phyloP scores from a whole-genome alignment of 129 eudicot species.

The Helichrysum umbraculigerum region DNA sequence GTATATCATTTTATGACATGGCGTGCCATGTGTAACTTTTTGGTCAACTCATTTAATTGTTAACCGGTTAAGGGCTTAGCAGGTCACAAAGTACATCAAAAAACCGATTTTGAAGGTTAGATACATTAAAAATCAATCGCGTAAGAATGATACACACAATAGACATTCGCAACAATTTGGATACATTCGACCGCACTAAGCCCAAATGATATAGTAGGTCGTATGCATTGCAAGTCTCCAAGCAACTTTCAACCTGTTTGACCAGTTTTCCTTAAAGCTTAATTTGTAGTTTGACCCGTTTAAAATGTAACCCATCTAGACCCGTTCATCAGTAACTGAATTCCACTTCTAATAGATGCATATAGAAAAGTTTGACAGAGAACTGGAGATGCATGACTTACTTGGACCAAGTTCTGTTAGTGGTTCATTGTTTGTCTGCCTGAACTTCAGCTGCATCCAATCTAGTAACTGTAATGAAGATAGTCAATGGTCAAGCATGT shows the following conservation, averaged over 20 bases:
- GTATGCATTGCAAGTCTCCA: not conserved
- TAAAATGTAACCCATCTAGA: constrained; percentile 10
- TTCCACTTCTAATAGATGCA: not conserved
- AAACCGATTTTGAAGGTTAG: too few relatives aligned
- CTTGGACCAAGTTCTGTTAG: constrained; percentile 55
- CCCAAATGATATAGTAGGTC: not conserved
- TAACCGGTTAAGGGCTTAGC: too few relatives aligned
- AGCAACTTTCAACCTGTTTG: constrained; percentile 4
- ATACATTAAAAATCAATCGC: too few relatives aligned
- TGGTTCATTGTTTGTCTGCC: constrained; percentile 50
- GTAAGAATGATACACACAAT: too few relatives aligned
- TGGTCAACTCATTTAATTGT: too few relatives aligned
- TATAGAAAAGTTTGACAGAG: not conserved
- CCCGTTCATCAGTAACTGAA: not conserved
- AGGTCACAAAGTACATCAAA: too few relatives aligned
- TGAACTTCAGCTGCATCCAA: constrained; percentile 95
- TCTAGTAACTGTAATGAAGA: constrained; percentile 67
- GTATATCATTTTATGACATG: too few relatives aligned
- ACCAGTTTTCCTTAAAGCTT: not conserved
- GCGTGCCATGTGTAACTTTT: too few relatives aligned
- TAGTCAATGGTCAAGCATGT: constrained; percentile 1
- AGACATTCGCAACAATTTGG: too few relatives aligned
- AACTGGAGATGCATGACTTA: constrained; percentile 30
- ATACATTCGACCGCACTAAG: too few relatives aligned
- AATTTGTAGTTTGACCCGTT: not conserved